phyloP scores from a whole-genome alignment of 1,284 basidiomycete genomes.

The Heliocybe sulcata region DNA sequence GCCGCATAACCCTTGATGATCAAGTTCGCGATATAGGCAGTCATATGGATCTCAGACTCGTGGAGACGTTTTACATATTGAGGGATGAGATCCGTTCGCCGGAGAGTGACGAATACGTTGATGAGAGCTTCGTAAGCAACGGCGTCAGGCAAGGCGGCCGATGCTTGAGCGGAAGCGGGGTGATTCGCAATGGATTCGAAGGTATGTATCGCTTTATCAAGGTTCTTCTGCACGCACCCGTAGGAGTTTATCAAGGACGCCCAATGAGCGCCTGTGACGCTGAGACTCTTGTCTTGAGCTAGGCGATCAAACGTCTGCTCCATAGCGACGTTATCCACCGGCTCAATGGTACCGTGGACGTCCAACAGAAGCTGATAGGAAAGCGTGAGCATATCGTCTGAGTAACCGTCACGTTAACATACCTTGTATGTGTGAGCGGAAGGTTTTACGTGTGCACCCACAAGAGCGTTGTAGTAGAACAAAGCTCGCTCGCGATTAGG shows the following conservation, averaged over 20 bases:
- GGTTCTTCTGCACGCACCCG: constrained; percentile 76
- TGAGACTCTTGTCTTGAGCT: constrained; percentile 38
- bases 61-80: constrained; percentile 62
- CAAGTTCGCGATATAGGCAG: constrained; percentile 93
- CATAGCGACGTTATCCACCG: constrained; percentile 74
- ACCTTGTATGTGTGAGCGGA: constrained; percentile 92
- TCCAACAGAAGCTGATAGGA: constrained; percentile 76
- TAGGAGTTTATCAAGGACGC: constrained; percentile 89
- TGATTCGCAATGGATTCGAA: constrained; percentile 73
- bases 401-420: constrained; percentile 11
- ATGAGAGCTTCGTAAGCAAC: constrained; percentile 90
- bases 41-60: constrained; percentile 71
- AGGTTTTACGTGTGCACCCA: constrained; percentile 57
- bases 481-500: constrained; percentile 78
- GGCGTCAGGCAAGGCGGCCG: constrained; percentile 58
- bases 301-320: constrained; percentile 67
- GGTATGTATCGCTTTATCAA: constrained; percentile 68
- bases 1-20: constrained; percentile 87
- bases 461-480: constrained; percentile 72
- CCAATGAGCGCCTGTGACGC: constrained; percentile 84
- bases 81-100: constrained; percentile 76
- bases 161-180: constrained; percentile 29
- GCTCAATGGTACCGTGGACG: constrained; percentile 82
- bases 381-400: constrained; percentile 8
- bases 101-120: constrained; percentile 79